Evolutionary conservation across 164 flowering plant species (phyloP).

Genomic region (Dillenia turbinata): DNA sequence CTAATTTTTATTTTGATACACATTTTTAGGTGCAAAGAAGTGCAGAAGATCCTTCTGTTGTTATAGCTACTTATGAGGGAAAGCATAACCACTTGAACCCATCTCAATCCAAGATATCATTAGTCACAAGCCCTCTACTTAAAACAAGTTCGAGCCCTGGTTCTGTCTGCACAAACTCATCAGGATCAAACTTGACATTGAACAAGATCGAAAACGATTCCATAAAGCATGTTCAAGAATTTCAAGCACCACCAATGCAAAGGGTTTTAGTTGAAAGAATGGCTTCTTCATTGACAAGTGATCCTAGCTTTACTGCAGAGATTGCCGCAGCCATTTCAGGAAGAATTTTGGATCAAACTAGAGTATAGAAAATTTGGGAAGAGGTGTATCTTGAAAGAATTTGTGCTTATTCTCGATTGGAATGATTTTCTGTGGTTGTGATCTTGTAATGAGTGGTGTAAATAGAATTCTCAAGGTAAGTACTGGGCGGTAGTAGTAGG

Average conservation of each 20-base stretch:
- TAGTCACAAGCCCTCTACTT: neutral
- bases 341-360: constrained; percentile 20
- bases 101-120: too few species aligned
- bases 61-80: constrained; percentile 56
- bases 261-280: constrained; percentile 34
- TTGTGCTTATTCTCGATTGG: too few species aligned
- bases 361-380: too few species aligned
- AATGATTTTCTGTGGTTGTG: too few species aligned
- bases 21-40: constrained; percentile 57
- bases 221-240: neutral
- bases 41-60: constrained; percentile 42
- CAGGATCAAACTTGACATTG: constrained; percentile 30
- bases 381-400: too few species aligned
- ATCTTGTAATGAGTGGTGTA: too few species aligned
- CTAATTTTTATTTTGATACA: neutral
- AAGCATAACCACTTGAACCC: neutral
- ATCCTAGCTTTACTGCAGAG: constrained; percentile 54
- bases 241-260: constrained; percentile 22
- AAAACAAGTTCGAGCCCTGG: constrained; percentile 15
- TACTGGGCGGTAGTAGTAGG: too few species aligned
- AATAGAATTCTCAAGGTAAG: too few species aligned
- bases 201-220: constrained; percentile 27
- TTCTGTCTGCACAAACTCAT: constrained; percentile 14
- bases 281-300: constrained; percentile 49
- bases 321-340: constrained; percentile 65